Conservation (phyloP, 2,329 filamentous ascomycete species). For the Xylariaceae sp. region DNA sequence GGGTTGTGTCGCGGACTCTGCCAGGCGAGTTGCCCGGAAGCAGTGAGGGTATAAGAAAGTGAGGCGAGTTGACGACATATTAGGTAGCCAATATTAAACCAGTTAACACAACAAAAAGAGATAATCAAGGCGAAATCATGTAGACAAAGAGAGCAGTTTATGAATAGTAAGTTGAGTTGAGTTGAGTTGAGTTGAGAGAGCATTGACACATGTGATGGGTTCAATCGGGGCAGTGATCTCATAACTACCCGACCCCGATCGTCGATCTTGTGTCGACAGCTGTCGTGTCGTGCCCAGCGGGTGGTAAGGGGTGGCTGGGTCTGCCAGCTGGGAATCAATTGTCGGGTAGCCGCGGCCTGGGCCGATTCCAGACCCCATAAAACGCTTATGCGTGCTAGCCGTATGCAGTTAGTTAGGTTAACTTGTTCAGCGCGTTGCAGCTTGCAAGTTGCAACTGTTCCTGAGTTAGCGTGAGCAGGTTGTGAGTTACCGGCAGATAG, state of each 20-base stretch:
- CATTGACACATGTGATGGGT: background rate
- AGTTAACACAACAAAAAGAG: background rate
- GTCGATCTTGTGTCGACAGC: background rate
- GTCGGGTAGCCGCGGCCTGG: background rate
- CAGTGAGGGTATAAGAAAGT: constrained; percentile 66
- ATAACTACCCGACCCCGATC: background rate
- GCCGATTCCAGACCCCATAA: background rate
- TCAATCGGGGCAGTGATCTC: background rate
- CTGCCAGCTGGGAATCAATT: background rate
- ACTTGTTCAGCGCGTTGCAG: too few species aligned
- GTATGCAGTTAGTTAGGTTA: background rate
- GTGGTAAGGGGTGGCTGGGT: background rate
- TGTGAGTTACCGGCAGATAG: too few species aligned
- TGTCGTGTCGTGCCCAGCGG: background rate
- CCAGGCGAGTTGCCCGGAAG: constrained; percentile 48
- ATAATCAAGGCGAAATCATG: background rate
- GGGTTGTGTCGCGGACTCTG: constrained; percentile 42
- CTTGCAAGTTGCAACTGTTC: too few species aligned
- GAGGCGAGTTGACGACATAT: constrained; percentile 58
- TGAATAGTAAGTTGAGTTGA: background rate
- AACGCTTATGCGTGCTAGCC: background rate
- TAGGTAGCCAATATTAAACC: too few species aligned
- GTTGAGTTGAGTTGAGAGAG: background rate
- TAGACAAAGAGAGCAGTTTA: background rate
- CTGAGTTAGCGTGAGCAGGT: too few species aligned